phyloP scores from a whole-genome alignment of 2,329 filamentous ascomycete species.

The Rhytidhysteron rufulum region DNA sequence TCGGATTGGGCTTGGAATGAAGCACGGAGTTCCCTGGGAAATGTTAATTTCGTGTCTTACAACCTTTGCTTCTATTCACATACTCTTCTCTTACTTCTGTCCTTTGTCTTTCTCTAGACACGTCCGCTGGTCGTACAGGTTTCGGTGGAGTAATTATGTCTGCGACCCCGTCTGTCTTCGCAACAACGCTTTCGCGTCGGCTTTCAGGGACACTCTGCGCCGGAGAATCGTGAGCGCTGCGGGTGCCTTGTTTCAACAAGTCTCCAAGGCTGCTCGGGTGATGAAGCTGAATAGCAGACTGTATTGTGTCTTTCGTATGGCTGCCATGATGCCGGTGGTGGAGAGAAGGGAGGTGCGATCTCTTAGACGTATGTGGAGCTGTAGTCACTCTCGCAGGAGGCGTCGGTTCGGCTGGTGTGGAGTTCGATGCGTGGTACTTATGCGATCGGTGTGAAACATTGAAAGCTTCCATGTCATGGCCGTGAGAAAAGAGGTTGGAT shows the following conservation, averaged over 20 bases:
- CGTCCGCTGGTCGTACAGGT: constrained; percentile 36
- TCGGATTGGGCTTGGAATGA: constrained; percentile 49
- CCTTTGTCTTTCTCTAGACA: constrained; percentile 32
- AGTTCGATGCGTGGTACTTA: constrained; percentile 17
- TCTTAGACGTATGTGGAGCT: constrained; percentile 21
- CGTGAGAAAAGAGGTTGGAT: too few relatives aligned
- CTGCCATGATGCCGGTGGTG: constrained; percentile 16
- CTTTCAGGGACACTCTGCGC: constrained; percentile 17
- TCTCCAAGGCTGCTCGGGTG: constrained; percentile 44
- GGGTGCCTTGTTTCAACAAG: constrained; percentile 35
- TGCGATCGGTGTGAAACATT: constrained; percentile 2
- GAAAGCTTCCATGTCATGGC: constrained; percentile 10
- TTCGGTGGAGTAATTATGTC: constrained; percentile 16
- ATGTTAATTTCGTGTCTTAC: neutral
- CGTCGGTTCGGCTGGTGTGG: constrained; percentile 18
- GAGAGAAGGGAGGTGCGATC: constrained; percentile 18
- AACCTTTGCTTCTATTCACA: constrained; percentile 9
- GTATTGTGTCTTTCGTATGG: constrained; percentile 42
- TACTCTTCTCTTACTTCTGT: constrained; percentile 37
- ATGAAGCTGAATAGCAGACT: constrained; percentile 43
- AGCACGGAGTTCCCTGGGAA: constrained; percentile 34
- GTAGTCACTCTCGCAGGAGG: constrained; percentile 23
- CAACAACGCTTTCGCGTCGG: constrained; percentile 22
- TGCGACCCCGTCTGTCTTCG: constrained; percentile 10
- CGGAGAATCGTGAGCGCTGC: constrained; percentile 26